Evolutionary conservation across 2,329 filamentous ascomycete genomes (phyloP).

Genomic region (Sporothrix mexicana): DNA sequence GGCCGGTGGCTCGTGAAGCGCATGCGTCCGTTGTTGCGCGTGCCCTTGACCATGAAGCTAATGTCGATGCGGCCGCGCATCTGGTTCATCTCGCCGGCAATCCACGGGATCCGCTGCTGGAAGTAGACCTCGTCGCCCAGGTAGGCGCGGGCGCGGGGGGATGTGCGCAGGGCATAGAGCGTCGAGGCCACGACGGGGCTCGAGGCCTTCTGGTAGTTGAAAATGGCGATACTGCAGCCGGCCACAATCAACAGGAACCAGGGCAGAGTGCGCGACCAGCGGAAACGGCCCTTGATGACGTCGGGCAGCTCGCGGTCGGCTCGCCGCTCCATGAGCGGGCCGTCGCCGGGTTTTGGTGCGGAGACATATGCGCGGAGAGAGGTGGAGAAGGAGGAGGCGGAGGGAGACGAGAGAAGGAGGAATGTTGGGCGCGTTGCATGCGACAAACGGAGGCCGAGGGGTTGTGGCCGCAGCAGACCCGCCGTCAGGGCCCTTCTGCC

Average conservation of each 20-base stretch:
- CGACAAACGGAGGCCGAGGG: slow-evolving; percentile 21
- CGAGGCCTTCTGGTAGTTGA: slow-evolving; percentile 99
- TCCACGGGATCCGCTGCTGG: slow-evolving; percentile 79
- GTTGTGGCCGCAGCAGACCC: slow-evolving; percentile 33
- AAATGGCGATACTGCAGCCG: slow-evolving; percentile 80
- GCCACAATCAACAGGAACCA: slow-evolving; percentile 77
- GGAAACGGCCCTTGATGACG: slow-evolving; percentile 54
- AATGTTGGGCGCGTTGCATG: slow-evolving; percentile 7
- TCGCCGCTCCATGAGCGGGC: slow-evolving; percentile 68
- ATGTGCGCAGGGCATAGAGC: slow-evolving; percentile 89
- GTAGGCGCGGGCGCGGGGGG: slow-evolving; percentile 71
- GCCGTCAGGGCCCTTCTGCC: slow-evolving; percentile 29
- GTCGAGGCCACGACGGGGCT: slow-evolving; percentile 84
- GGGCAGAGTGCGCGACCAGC: slow-evolving; percentile 76
- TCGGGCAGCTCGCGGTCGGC: slow-evolving; percentile 69
- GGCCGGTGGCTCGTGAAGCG: slow-evolving; percentile 78
- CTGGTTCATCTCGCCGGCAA: slow-evolving; percentile 88
- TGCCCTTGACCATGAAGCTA: slow-evolving; percentile 83
- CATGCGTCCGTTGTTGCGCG: slow-evolving; percentile 72
- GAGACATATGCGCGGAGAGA: slow-evolving; percentile 55
- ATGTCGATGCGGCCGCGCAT: slow-evolving; percentile 91
- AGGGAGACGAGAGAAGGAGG: slow-evolving; percentile 15
- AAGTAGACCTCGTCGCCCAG: slow-evolving; percentile 91
- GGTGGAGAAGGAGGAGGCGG: slow-evolving; percentile 11
- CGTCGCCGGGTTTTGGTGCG: slow-evolving; percentile 64